Percentiles rank a stretch among this genome's conserved stretches.
phyloP scores from a whole-genome alignment of 352 stramenopile species.

The Globisporangium cystogenes region DNA sequence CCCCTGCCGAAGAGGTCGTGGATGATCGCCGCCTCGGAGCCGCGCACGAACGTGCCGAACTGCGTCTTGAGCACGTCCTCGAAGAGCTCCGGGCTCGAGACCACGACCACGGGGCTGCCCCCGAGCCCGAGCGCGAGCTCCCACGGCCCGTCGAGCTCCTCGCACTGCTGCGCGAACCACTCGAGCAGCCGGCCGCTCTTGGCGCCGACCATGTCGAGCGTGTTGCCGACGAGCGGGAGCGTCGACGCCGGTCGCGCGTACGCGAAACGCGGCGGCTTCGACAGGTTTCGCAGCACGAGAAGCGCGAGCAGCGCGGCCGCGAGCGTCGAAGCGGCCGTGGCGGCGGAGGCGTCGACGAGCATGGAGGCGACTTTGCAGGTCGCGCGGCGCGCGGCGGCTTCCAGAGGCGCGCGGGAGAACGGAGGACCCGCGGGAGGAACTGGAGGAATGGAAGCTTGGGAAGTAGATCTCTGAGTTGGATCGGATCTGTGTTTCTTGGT shows the following conservation, averaged over 20 bases:
- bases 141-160: slow-evolving; percentile 23
- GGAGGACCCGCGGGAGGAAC: too few species aligned
- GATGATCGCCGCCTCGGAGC: slow-evolving; percentile 17
- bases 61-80: slow-evolving; percentile 37
- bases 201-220: slow-evolving; percentile 14
- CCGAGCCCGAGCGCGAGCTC: slow-evolving; percentile 20
- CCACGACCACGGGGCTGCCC: slow-evolving; percentile 13
- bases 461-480: too few species aligned
- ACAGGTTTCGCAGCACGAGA: too few species aligned
- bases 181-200: slow-evolving; percentile 20
- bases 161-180: slow-evolving; percentile 18
- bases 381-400: too few species aligned
- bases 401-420: too few species aligned
- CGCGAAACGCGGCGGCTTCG: too few species aligned
- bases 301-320: too few species aligned
- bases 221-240: slow-evolving; percentile 13
- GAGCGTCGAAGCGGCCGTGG: too few species aligned
- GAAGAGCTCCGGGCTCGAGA: slow-evolving; percentile 19
- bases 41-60: slow-evolving; percentile 28
- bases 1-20: slow-evolving; percentile 29
- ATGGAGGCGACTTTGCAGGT: too few species aligned
- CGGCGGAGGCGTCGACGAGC: too few species aligned
- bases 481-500: too few species aligned
- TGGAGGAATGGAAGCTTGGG: too few species aligned
- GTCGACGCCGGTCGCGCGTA: background rate